Evolutionary conservation across 352 stramenopile genomes (phyloP).

Genomic region (Pythium sp.): DNA sequence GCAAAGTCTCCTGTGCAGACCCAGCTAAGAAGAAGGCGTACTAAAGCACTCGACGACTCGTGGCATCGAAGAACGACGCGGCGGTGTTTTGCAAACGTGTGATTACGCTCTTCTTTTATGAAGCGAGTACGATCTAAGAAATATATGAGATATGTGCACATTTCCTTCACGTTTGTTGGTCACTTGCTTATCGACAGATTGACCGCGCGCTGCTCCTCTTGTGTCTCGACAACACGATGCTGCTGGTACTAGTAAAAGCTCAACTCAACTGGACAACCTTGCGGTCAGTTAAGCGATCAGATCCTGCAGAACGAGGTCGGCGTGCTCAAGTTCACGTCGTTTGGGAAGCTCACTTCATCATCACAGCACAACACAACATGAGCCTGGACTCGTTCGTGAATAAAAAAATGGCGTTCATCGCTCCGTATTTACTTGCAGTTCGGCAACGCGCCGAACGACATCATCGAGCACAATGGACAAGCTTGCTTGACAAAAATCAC

Average conservation of each 20-base stretch:
- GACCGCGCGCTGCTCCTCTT: slow-evolving; percentile 94
- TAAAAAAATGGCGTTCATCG: slow-evolving; percentile 91
- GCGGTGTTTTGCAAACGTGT: no score
- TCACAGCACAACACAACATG: slow-evolving; percentile 85
- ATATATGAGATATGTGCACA: no score
- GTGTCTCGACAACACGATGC: slow-evolving; percentile 90
- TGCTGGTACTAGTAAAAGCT: slow-evolving; percentile 96
- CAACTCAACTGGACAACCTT: slow-evolving; percentile 88
- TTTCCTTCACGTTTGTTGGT: no score
- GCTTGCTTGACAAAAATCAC: no score
- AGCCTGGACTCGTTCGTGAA: slow-evolving; percentile 95
- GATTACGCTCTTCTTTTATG: no score
- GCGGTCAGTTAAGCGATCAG: slow-evolving; percentile 88
- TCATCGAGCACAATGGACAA: no score
- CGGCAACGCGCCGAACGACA: slow-evolving; percentile 70
- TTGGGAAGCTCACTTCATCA: slow-evolving; percentile 81
- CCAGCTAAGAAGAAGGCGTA: no score
- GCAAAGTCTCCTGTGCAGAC: no score
- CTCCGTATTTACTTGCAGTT: slow-evolving; percentile 90
- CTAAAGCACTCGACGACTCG: no score
- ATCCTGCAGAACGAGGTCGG: slow-evolving; percentile 92
- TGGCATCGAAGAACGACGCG: no score
- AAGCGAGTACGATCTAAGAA: no score
- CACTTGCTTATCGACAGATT: slow-evolving; percentile 40
- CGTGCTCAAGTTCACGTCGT: slow-evolving; percentile 93